Conservation (phyloP, 2,329 filamentous ascomycete species). For the Tetracladium maxilliforme region DNA sequence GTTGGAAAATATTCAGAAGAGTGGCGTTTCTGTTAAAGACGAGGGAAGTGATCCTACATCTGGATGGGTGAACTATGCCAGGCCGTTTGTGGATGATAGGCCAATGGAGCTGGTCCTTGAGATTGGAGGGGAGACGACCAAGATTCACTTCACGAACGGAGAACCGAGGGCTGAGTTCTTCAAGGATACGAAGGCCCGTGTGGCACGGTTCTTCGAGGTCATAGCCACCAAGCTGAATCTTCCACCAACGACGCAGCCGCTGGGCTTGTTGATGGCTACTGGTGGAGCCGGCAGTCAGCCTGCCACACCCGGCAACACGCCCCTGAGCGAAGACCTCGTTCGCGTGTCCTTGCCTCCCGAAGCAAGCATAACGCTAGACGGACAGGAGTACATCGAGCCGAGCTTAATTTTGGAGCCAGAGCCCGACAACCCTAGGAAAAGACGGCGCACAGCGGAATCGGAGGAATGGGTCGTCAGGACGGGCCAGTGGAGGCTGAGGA, state of each 20-base stretch:
- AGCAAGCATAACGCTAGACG: conserved; percentile 43
- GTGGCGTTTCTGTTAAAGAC: conserved; percentile 53
- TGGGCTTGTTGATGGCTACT: conserved; percentile 52
- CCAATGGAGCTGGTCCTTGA: conserved; percentile 67
- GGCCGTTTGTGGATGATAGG: conserved; percentile 71
- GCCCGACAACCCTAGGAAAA: too few species aligned
- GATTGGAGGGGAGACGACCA: conserved; percentile 52
- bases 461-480: conserved; percentile 48
- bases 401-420: too few species aligned
- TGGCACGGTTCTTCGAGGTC: conserved; percentile 64
- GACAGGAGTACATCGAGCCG: conserved; percentile 17
- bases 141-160: conserved; percentile 33
- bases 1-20: conserved; percentile 78
- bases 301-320: conserved; percentile 52
- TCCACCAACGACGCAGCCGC: conserved; percentile 39
- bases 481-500: conserved; percentile 58
- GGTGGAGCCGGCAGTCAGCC: conserved; percentile 47
- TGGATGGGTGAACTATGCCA: conserved; percentile 62
- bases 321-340: conserved; percentile 56
- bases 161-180: conserved; percentile 64
- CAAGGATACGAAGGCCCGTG: conserved; percentile 50
- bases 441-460: conserved; percentile 7
- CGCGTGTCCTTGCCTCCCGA: conserved; percentile 47
- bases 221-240: conserved; percentile 69
- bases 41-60: conserved; percentile 20